Percentiles rank a stretch among this genome's conserved stretches.
Evolutionary conservation across 495 filamentous ascomycete genomes (phyloP).

Genomic region (Jackrogersella minutella): DNA sequence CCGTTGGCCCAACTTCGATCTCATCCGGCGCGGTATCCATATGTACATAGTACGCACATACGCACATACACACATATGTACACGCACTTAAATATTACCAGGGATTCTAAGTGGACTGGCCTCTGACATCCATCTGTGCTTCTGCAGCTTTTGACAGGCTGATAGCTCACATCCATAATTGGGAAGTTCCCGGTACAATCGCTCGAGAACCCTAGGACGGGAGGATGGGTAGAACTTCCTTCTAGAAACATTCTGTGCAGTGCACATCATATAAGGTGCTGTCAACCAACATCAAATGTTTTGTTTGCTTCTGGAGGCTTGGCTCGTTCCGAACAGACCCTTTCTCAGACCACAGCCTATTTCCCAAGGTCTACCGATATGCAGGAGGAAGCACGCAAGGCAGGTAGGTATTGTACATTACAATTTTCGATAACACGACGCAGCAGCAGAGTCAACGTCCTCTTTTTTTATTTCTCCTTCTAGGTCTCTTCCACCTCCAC

Average conservation of each 20-base stretch:
- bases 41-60: not conserved
- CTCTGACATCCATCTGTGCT: constrained; percentile 21
- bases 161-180: constrained; percentile 16
- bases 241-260: constrained; percentile 45
- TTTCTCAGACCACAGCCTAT: constrained; percentile 28
- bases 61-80: not conserved
- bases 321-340: constrained; percentile 10
- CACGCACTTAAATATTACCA: not conserved
- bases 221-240: constrained; percentile 30
- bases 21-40: not conserved
- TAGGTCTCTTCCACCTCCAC: constrained; percentile 1
- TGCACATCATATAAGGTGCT: constrained; percentile 33
- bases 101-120: not conserved
- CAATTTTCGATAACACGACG: constrained; percentile 37
- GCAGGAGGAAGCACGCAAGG: constrained; percentile 29
- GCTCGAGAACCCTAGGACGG: constrained; percentile 14
- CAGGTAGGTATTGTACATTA: constrained; percentile 14
- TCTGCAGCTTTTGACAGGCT: constrained; percentile 2
- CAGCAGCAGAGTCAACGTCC: constrained; percentile 19
- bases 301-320: constrained; percentile 28
- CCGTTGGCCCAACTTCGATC: constrained; percentile 23
- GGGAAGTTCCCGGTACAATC: constrained; percentile 10
- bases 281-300: constrained; percentile 27
- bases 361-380: constrained; percentile 30
- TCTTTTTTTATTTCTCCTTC: no score